phyloP scores from a whole-genome alignment of 805 yeast genomes.

The Spathaspora arborariae region DNA sequence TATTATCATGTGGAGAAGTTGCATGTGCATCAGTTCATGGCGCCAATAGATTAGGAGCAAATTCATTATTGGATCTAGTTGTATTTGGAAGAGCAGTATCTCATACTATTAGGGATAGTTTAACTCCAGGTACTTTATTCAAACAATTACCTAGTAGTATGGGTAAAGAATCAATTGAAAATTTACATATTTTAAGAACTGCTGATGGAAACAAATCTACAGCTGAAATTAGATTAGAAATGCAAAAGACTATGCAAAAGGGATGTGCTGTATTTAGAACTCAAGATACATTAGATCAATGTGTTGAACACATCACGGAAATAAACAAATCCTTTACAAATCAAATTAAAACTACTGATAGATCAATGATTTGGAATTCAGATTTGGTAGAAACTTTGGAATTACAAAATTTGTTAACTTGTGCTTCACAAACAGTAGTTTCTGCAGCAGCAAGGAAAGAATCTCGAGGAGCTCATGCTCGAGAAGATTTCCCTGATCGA shows the following conservation, averaged over 20 bases:
- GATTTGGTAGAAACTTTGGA: slow-evolving; percentile 95
- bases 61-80: slow-evolving; percentile 92
- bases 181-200: slow-evolving; percentile 82
- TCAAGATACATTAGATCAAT: slow-evolving; percentile 85
- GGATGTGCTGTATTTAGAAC: slow-evolving; percentile 97
- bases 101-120: slow-evolving; percentile 79
- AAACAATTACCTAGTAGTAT: slow-evolving; percentile 78
- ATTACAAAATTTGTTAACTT: slow-evolving; percentile 91
- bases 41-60: slow-evolving; percentile 98
- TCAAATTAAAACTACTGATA: slow-evolving; percentile 83
- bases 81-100: slow-evolving; percentile 99
- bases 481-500: slow-evolving; percentile 96
- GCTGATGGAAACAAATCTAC: slow-evolving; percentile 81
- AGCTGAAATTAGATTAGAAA: slow-evolving; percentile 81
- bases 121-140: slow-evolving; percentile 87
- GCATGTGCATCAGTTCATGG: slow-evolving; percentile 99
- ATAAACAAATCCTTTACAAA: slow-evolving; percentile 66
- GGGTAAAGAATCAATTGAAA: slow-evolving; percentile 86
- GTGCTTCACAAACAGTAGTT: slow-evolving; percentile 93
- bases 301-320: slow-evolving; percentile 73
- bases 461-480: slow-evolving; percentile 99
- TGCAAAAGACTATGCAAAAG: slow-evolving; percentile 96
- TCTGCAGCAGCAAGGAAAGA: slow-evolving; percentile 94
- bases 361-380: slow-evolving; percentile 98
- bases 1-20: slow-evolving; percentile 97